Evolutionary conservation across 2,329 filamentous ascomycete species (phyloP).

Genomic region (Triangularia verruculosa): DNA sequence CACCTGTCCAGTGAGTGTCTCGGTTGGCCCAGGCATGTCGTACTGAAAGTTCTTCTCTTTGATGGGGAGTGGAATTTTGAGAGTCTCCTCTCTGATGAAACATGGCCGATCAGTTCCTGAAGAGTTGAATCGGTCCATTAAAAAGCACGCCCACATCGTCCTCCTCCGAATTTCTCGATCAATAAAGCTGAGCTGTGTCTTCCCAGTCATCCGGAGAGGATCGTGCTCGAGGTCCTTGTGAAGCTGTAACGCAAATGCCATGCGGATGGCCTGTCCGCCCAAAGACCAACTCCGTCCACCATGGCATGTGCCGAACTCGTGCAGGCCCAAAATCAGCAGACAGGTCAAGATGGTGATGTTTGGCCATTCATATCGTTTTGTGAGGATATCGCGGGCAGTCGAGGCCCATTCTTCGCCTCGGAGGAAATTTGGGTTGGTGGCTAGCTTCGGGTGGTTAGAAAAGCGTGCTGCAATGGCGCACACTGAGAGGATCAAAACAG

Average conservation of each 20-base stretch:
- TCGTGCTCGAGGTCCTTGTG: constrained; percentile 89
- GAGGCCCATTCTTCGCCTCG: constrained; percentile 90
- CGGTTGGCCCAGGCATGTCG: constrained; percentile 84
- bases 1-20: constrained; percentile 72
- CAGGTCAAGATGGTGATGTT: constrained; percentile 96
- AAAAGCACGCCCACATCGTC: constrained; percentile 97
- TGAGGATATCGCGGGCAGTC: constrained; percentile 80
- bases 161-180: constrained; percentile 89
- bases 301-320: constrained; percentile 96
- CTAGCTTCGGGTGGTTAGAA: constrained; percentile 80
- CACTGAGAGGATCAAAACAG: constrained; percentile 87
- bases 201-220: constrained; percentile 60
- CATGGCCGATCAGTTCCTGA: constrained; percentile 90
- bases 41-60: constrained; percentile 87
- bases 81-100: constrained; percentile 84
- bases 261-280: constrained; percentile 89
- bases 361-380: constrained; percentile 85
- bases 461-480: constrained; percentile 96
- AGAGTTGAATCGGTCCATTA: constrained; percentile 97
- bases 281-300: constrained; percentile 95
- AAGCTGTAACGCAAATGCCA: constrained; percentile 93
- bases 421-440: constrained; percentile 73
- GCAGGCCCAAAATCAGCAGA: constrained; percentile 80
- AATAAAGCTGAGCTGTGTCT: constrained; percentile 74
- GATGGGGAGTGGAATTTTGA: constrained; percentile 86